Evolutionary conservation across 2,329 filamentous ascomycete species (phyloP), one percentile per base, ranked within the genome.

Genomic region (Elsinoe necatrix): DNA sequence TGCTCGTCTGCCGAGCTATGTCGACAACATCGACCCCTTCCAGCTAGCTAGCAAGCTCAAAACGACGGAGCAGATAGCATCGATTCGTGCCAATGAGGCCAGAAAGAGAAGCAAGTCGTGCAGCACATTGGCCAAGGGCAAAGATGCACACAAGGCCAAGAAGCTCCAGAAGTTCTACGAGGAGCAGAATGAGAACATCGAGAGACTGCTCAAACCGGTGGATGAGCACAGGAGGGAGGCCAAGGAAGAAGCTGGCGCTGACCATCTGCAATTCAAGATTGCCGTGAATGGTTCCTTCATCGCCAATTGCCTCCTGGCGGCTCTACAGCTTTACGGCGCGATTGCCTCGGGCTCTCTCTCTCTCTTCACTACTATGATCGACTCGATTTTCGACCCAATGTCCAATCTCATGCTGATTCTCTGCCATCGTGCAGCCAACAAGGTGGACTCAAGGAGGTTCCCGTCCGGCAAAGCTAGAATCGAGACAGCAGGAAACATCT

Each of bases 361-460:
- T 4, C 83, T 98, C 47, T 96, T 97, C 75, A 96, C 93, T 14
- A 98, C 92, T 61, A 95, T 95, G 87, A 92, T 91, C 14, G 93
- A 98, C 71, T 84, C 91, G 54, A 79, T 97, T 62, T 97, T 97
- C 73, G 93, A 97, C 68, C 93, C 90, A 7, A 68, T 95, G 66
- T 92, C 87, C 66, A 96, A 95, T 66, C 70, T 96, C 54, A 92
- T 88, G 0, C 79, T 97, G 12, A 89, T 97, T 58, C 72, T 95
- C 35, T 89, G 86, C 59, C 86, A 91, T 70, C 88, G 92, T 51
- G 92, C 93, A 51, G 89, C 96, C 62, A 87, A 86, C 64, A 84
- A 82, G 55, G 92, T 97, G 37, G 90, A 98, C 65, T 81, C 87
- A 1, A 82, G 84, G 54, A 86, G 87, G 47, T 98, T 95, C 68